Conservation (phyloP, 148 eudicot species). For the Nyssa sinensis region DNA sequence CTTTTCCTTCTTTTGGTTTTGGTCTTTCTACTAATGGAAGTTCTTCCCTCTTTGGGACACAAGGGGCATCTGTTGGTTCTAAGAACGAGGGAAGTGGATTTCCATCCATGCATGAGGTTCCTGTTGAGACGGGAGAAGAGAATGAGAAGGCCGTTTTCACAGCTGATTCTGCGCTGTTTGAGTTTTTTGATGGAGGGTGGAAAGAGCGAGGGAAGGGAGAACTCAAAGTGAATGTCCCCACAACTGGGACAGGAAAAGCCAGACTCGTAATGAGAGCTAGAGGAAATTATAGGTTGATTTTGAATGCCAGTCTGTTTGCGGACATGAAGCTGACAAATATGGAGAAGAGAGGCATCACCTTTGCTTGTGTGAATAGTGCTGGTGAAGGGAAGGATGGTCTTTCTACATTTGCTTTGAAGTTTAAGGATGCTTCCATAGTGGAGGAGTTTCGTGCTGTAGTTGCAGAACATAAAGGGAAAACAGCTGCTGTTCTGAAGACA, state of each 20-base stretch:
- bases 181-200: constrained; percentile 85
- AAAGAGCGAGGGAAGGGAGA: constrained; percentile 98
- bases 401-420: constrained; percentile 84
- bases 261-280: constrained; percentile 84
- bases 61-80: constrained; percentile 40
- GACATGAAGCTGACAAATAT: constrained; percentile 94
- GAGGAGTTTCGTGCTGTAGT: constrained; percentile 70
- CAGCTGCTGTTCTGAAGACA: constrained; percentile 41
- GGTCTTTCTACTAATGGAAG: constrained; percentile 48
- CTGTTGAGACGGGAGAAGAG: constrained; percentile 93
- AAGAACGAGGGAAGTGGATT: constrained; percentile 52
- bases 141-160: constrained; percentile 72
- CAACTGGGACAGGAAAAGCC: constrained; percentile 57
- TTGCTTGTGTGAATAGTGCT: constrained; percentile 81
- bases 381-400: constrained; percentile 70
- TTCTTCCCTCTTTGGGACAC: constrained; percentile 52
- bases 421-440: constrained; percentile 66
- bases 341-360: constrained; percentile 93
- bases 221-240: constrained; percentile 65
- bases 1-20: constrained; percentile 57
- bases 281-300: constrained; percentile 82
- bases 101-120: constrained; percentile 60
- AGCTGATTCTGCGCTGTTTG: constrained; percentile 82
- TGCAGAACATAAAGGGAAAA: constrained; percentile 52
- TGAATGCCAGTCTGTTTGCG: constrained; percentile 76